Percentiles rank a stretch among this genome's conserved stretches.
These are phyloP conservation scores for Eremothecium cymbalariae DNA, from an alignment of 1,139 yeast genomes.

Conservation along the genomic window DNA sequence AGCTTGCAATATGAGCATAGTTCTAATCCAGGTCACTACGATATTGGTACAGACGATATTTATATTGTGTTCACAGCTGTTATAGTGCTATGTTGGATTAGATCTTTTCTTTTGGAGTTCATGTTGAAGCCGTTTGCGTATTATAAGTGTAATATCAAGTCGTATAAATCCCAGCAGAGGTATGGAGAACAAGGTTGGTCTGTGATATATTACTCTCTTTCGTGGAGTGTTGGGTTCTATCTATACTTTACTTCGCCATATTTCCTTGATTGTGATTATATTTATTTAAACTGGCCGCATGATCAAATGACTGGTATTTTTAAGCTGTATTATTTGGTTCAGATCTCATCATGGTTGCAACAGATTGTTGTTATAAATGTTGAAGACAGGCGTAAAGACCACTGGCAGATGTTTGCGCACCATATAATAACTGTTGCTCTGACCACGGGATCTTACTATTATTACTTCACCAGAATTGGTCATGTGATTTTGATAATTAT, in stretches of 20 bases:
- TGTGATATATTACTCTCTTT: conserved; percentile 48
- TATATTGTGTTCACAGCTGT: conserved; percentile 52
- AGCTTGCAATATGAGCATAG: conserved; percentile 41
- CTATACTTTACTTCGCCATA: conserved; percentile 54
- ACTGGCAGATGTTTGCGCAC: conserved; percentile 78
- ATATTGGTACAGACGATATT: conserved; percentile 49
- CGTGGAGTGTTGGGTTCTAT: conserved; percentile 51
- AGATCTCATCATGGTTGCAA: conserved; percentile 72
- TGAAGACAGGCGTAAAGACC: conserved; percentile 75
- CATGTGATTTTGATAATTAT: conserved; percentile 68
- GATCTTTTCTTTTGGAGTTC: conserved; percentile 54
- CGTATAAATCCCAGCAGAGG: conserved; percentile 48
- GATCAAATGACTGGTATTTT: conserved; percentile 41
- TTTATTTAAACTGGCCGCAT: conserved; percentile 77
- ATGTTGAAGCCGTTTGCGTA: conserved; percentile 52
- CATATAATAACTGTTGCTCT: conserved; percentile 72
- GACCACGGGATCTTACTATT: conserved; percentile 63
- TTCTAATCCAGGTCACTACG: conserved; percentile 35
- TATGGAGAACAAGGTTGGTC: conserved; percentile 89
- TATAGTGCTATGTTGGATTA: conserved; percentile 47
- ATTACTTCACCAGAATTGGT: conserved; percentile 69
- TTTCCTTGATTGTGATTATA: conserved; percentile 47
- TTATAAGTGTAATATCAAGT: conserved; percentile 38
- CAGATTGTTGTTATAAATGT: conserved; percentile 69
- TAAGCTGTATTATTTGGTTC: conserved; percentile 65